phyloP scores from a whole-genome alignment of 2,329 filamentous ascomycete species.

The Aspergillus sp. region DNA sequence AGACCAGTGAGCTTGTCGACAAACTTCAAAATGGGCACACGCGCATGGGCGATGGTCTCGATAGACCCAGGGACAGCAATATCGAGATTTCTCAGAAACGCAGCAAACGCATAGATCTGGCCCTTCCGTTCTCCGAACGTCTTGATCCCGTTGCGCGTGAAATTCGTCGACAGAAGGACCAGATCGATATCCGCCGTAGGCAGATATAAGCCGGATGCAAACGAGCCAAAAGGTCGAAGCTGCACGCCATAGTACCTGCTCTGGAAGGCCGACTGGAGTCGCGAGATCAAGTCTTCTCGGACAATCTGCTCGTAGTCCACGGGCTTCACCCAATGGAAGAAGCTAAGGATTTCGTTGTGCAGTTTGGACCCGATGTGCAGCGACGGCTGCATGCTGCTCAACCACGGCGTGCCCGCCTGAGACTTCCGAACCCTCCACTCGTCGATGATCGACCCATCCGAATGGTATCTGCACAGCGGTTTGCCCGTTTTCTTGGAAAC shows the following conservation, averaged over 20 bases:
- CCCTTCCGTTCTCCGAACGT: constrained; percentile 51
- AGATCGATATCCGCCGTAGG: constrained; percentile 91
- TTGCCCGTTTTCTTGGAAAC: constrained; percentile 54
- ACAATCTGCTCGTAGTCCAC: constrained; percentile 72
- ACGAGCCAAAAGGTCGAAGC: constrained; percentile 84
- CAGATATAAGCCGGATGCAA: constrained; percentile 76
- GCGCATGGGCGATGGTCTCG: constrained; percentile 69
- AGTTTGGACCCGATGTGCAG: constrained; percentile 55
- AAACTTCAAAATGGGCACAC: constrained; percentile 91
- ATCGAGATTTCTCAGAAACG: constrained; percentile 54
- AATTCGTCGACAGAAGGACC: constrained; percentile 68
- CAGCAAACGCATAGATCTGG: constrained; percentile 61
- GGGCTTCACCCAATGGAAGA: constrained; percentile 81
- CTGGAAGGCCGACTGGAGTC: constrained; percentile 61
- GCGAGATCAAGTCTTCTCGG: constrained; percentile 68
- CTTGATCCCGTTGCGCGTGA: constrained; percentile 52
- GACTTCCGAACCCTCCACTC: constrained; percentile 51
- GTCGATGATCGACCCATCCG: constrained; percentile 50
- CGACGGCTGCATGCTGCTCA: constrained; percentile 24
- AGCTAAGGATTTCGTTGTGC: constrained; percentile 86
- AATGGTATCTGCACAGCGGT: constrained; percentile 49
- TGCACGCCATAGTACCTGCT: constrained; percentile 59
- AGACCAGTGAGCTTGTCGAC: constrained; percentile 74
- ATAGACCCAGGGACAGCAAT: constrained; percentile 60
- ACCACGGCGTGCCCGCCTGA: constrained; percentile 62